These are phyloP conservation scores for Ananas comosus DNA, from an alignment of 176 grass and related monocot genomes.

Conservation along the genomic window DNA sequence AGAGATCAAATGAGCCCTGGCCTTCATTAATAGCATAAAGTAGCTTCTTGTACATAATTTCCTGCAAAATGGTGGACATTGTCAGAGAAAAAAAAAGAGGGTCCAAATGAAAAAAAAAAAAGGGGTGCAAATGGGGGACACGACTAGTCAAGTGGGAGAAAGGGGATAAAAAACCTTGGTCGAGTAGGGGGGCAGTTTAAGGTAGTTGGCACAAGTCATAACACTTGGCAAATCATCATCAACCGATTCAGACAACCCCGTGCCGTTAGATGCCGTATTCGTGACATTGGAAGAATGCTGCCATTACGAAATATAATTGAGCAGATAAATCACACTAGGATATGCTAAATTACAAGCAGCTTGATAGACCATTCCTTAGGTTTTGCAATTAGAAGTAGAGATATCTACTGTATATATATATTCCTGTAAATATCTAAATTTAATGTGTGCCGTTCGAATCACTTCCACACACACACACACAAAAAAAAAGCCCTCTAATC, in stretches of 20 bases:
- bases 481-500: too few species aligned
- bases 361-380: neutral
- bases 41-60: conserved; percentile 72
- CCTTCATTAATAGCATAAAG: conserved; percentile 89
- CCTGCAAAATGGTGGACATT: conserved; percentile 35
- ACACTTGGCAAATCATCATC: conserved; percentile 92
- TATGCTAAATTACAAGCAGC: neutral
- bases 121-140: neutral
- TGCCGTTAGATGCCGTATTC: conserved; percentile 35
- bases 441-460: too few species aligned
- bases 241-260: conserved; percentile 42
- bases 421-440: too few species aligned
- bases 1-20: conserved; percentile 94
- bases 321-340: conserved; percentile 3
- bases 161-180: conserved; percentile 51
- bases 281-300: conserved; percentile 48
- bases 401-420: too few species aligned
- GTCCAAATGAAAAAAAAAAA: conserved; percentile 6
- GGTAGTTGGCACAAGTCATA: conserved; percentile 94
- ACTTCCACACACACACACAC: too few species aligned
- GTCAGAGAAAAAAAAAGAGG: neutral
- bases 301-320: conserved; percentile 13
- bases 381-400: too few species aligned
- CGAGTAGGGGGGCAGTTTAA: conserved; percentile 88
- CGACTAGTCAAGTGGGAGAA: neutral